Base-by-base conservation (phyloP, 208 protist species). In the Leishmania guyanensis region DNA sequence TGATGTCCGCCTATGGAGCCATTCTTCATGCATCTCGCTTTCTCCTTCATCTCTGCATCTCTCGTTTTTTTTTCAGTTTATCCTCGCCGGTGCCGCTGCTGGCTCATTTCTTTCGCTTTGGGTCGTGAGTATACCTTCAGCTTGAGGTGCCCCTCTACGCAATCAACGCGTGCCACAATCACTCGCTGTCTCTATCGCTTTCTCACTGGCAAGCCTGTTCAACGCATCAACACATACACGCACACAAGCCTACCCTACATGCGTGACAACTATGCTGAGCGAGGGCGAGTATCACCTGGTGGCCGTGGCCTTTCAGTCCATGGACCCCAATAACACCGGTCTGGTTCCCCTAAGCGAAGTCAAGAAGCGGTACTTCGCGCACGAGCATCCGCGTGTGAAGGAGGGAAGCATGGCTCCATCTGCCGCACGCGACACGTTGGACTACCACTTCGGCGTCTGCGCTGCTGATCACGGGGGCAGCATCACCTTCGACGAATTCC, bases 401-500 rank as follows among this genome's bases (percentile, higher is more conserved):
- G 85, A 93, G 65, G 94, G 94, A 26, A 80, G 58, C 64, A 93
- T 95, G 88, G 91, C 94, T 0, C 92, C 93, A 4, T 89, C 88
- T 2, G 84, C 84, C 20, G 93, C 91, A 26, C 79, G 77, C n/a
- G 92, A 93, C 78, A 93, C 87, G 60, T 73, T 96, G 70, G 72
- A 82, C 64, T 78, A 90, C 78, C 91, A 93, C 75, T 95, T 97
- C 53, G 86, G 80, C 39, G 43, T 68, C 26, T 94, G 89, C 64
- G 90, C 87, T 3, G 66, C 72, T 66, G 86, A 90, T 58, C 82
- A 94, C 70, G 77, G 82, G 69, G 90, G 88, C 62, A 82, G 88
- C 73, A 83, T 97, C 77, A 93, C 91, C 29, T 88, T 96, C 53
- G 91, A 96, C 65, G 94, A 96, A 54, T 97, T 97, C 72, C 54